phyloP scores from a whole-genome alignment of 306 rosid genomes.

The Elaeagnus macrophylla region DNA sequence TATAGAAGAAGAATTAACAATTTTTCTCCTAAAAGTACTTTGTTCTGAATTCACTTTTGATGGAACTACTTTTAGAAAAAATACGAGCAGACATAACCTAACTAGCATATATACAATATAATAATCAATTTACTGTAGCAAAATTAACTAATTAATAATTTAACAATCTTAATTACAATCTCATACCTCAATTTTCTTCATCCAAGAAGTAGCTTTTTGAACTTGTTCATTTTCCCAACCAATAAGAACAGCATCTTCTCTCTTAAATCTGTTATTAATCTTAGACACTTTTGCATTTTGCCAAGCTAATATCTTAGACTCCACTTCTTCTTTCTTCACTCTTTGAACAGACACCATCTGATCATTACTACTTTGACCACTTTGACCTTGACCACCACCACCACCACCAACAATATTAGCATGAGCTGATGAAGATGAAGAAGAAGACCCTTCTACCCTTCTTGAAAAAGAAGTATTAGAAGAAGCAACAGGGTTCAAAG shows the following conservation, averaged over 20 bases:
- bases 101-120: not conserved
- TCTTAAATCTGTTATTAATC: constrained; percentile 80
- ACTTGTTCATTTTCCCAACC: constrained; percentile 82
- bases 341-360: constrained; percentile 48
- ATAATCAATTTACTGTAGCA: too few species aligned
- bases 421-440: not conserved
- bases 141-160: not conserved
- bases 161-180: not conserved
- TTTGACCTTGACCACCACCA: constrained; percentile 19
- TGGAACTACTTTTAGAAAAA: too few species aligned
- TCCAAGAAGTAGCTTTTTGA: constrained; percentile 71
- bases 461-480: constrained; percentile 3
- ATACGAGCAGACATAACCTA: too few species aligned
- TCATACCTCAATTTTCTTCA: constrained; percentile 87
- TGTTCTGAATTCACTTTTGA: too few species aligned
- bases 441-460: not conserved
- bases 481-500: constrained; percentile 27
- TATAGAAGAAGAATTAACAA: too few species aligned
- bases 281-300: constrained; percentile 83
- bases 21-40: too few species aligned
- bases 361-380: constrained; percentile 3
- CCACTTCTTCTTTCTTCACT: constrained; percentile 96
- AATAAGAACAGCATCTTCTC: constrained; percentile 75
- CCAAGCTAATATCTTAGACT: constrained; percentile 88
- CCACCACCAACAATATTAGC: not conserved